These are phyloP conservation scores for Scheffersomyces lignosus DNA, from an alignment of 805 yeast species.

Conservation along the genomic window DNA sequence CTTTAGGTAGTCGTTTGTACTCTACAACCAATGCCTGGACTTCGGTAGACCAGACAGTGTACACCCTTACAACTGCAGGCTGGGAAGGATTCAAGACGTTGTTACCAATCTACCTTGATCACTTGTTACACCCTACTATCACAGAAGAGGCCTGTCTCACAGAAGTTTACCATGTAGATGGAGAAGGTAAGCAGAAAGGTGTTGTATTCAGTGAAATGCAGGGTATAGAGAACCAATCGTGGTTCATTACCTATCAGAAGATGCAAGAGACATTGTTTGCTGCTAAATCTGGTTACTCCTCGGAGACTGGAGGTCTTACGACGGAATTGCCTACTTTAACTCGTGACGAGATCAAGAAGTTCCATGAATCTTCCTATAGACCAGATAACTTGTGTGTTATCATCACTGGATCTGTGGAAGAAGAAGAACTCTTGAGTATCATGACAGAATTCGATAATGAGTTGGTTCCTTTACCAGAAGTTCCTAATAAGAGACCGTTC, in stretches of 20 bases:
- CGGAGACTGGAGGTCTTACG: conserved; percentile 93
- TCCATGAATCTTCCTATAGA: conserved; percentile 70
- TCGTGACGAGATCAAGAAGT: conserved; percentile 70
- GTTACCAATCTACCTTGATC: conserved; percentile 89
- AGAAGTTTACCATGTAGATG: conserved; percentile 94
- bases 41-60: conserved; percentile 91
- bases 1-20: conserved; percentile 78
- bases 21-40: conserved; percentile 97
- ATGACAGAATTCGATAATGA: conserved; percentile 63
- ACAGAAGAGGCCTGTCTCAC: conserved; percentile 90
- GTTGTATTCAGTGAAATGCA: conserved; percentile 98
- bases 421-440: conserved; percentile 60
- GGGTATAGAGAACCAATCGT: conserved; percentile 78
- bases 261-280: conserved; percentile 58
- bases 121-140: conserved; percentile 77
- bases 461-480: conserved; percentile 44
- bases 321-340: conserved; percentile 71
- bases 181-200: conserved; percentile 87
- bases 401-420: conserved; percentile 83
- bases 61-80: conserved; percentile 88
- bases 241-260: conserved; percentile 62
- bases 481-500: conserved; percentile 65
- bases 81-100: conserved; percentile 90
- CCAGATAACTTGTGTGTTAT: conserved; percentile 84
- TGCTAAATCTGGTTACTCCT: conserved; percentile 73